Conservation (phyloP, 1,284 basidiomycete genomes). For the Naganishia liquefaciens region DNA sequence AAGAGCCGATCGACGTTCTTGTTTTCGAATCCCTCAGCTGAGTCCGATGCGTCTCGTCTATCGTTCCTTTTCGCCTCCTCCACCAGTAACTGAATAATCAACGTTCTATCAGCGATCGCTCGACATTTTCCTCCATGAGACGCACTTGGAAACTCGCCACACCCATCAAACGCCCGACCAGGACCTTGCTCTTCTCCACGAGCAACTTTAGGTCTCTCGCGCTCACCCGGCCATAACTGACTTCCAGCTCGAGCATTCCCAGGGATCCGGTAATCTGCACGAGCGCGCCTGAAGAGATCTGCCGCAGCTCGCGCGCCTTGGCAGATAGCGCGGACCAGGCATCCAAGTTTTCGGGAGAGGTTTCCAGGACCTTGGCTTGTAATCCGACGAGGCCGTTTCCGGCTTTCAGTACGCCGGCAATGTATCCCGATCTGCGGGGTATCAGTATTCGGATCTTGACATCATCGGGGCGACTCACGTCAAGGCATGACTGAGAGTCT, state of each 20-base stretch:
- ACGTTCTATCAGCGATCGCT: background rate
- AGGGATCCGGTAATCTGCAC: conserved; percentile 42
- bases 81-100: conserved; percentile 3
- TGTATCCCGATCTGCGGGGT: conserved; percentile 37
- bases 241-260: conserved; percentile 54
- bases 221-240: conserved; percentile 53
- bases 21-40: conserved; percentile 2
- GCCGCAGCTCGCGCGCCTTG: conserved; percentile 37
- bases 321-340: conserved; percentile 42
- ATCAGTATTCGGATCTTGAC: background rate
- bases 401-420: conserved; percentile 44
- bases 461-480: conserved; percentile 35
- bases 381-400: conserved; percentile 44
- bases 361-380: conserved; percentile 47
- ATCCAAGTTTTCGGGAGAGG: conserved; percentile 38
- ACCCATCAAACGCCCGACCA: conserved; percentile 43
- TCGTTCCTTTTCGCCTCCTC: conserved; percentile 11
- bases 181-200: conserved; percentile 45
- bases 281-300: conserved; percentile 35
- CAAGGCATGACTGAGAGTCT: conserved; percentile 63
- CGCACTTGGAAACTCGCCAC: conserved; percentile 45
- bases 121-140: background rate
- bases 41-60: background rate
- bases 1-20: conserved; percentile 2
- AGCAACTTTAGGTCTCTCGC: conserved; percentile 51